Percentiles rank a stretch among this genome's conserved stretches.
Evolutionary conservation across 2,329 filamentous ascomycete species (phyloP).

Genomic region (Thermoascus crustaceus): DNA sequence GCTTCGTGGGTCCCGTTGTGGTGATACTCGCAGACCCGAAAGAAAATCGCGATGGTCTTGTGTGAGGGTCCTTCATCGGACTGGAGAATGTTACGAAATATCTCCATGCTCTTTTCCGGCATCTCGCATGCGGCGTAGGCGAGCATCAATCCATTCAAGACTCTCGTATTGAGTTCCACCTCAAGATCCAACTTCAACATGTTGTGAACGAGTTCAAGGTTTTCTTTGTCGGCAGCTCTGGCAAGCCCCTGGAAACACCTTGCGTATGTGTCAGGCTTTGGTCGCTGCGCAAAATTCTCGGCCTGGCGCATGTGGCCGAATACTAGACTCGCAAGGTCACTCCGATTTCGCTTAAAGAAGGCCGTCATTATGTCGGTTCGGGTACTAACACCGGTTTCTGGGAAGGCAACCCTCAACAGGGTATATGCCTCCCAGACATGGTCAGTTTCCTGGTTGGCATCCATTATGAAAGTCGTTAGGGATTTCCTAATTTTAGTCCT

Average conservation of each 20-base stretch:
- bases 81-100: slow-evolving; percentile 77
- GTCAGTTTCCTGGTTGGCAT: slow-evolving; percentile 52
- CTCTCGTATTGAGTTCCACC: slow-evolving; percentile 64
- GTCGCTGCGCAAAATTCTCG: slow-evolving; percentile 53
- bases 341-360: slow-evolving; percentile 68
- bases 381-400: slow-evolving; percentile 54
- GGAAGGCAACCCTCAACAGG: slow-evolving; percentile 50
- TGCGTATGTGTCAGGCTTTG: slow-evolving; percentile 67
- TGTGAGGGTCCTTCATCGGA: slow-evolving; percentile 82
- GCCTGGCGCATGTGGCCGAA: slow-evolving; percentile 93
- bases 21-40: slow-evolving; percentile 64
- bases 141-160: slow-evolving; percentile 81
- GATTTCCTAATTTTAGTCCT: slow-evolving; percentile 57
- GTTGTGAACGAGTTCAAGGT: slow-evolving; percentile 72
- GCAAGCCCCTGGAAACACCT: slow-evolving; percentile 69
- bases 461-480: slow-evolving; percentile 60
- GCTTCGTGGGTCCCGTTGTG: slow-evolving; percentile 35
- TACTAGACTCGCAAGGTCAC: slow-evolving; percentile 77
- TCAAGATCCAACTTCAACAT: slow-evolving; percentile 89
- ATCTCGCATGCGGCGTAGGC: slow-evolving; percentile 67
- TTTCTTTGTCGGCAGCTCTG: slow-evolving; percentile 50
- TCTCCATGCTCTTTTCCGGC: slow-evolving; percentile 59
- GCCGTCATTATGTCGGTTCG: slow-evolving; percentile 68
- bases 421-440: slow-evolving; percentile 55
- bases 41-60: slow-evolving; percentile 68